These are phyloP conservation scores for Avena sativa DNA, from an alignment of 176 grass and related monocot genomes.

Conservation along the genomic window DNA sequence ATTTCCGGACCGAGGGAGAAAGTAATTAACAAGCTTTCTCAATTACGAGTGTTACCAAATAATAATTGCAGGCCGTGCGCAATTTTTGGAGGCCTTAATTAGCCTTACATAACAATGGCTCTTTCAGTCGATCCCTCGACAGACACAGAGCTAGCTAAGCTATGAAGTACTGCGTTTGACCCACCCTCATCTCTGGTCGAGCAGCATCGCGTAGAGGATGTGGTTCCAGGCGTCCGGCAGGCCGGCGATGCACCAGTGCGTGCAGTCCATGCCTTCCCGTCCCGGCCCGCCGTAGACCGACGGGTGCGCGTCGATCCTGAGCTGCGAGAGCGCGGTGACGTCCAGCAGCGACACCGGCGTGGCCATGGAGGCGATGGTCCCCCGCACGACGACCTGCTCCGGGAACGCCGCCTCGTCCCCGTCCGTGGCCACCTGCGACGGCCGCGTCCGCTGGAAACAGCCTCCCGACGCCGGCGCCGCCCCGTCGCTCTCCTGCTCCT, in stretches of 20 bases:
- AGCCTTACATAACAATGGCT: too few species aligned
- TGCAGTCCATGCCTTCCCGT: constrained; percentile 66
- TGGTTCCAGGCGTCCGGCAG: constrained; percentile 79
- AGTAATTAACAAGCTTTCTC: too few species aligned
- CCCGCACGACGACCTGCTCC: constrained; percentile 52
- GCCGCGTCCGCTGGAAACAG: constrained; percentile 60
- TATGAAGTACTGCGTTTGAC: too few species aligned
- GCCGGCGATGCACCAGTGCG: constrained; percentile 82
- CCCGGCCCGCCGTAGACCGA: constrained; percentile 66
- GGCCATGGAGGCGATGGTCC: constrained; percentile 49
- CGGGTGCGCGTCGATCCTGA: constrained; percentile 88
- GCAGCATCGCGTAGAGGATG: constrained; percentile 60
- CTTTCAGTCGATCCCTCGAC: too few species aligned
- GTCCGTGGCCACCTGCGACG: constrained; percentile 48
- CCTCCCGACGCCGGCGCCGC: constrained; percentile 32
- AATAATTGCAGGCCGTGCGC: too few species aligned
- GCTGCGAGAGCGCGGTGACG: constrained; percentile 73
- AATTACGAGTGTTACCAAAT: too few species aligned
- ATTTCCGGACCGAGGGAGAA: too few species aligned
- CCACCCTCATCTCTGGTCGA: background rate
- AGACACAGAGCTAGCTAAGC: too few species aligned
- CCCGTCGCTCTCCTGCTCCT: constrained; percentile 26
- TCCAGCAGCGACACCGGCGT: constrained; percentile 67
- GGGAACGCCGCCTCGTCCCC: constrained; percentile 28
- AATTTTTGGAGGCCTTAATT: too few species aligned